Evolutionary conservation across 495 filamentous ascomycete species (phyloP), one percentile per base, ranked within the genome.

Genomic region (Trichoderma erinaceum): DNA sequence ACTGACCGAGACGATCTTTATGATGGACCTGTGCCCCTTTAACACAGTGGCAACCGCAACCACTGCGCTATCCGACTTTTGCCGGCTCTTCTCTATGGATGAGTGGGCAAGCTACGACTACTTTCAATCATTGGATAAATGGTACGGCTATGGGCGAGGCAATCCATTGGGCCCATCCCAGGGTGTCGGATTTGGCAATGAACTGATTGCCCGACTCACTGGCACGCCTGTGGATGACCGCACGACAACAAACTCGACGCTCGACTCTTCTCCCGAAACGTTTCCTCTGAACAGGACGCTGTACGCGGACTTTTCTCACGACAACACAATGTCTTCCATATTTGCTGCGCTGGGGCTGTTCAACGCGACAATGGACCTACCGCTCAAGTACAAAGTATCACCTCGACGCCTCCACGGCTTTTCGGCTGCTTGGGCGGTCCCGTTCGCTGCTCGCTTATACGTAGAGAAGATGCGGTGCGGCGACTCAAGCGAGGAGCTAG

Each of bases 11-110:
- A 83, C 86, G 8, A 80, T 91, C 70, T 79, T 79, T 35, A 75
- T 97, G 18, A 94, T 97, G 90, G 92, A 96, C 72, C 78, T 97
- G 46, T 97, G 92, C 74, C 85, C 92, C 0, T 97, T 92, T 74
- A 83, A 88, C 68, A 92, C 90, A 0, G 85, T 96, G 8, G 85
- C 89, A 11, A 73, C 77, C 69, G 1, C 15, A 46, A 5, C n/a
- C 15, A 21, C 29, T 38, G 15, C 1, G 10, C 64, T 78, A 29
- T 91, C 90, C 0, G 77, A 77, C 1, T 94, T 96, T 79, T 97
- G 92, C 72, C 66, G 69, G 15, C 80, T 96, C 32, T 96, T 96
- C 79, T 88, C 81, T 0, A 68, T 78, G 32, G 70, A 78, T 1
- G 91, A 97, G 75, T 97, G 90, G 89, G 70, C 76, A 1, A 72